Evolutionary conservation across 202 grass and related monocot genomes (phyloP), one percentile per base, ranked within the genome.

Genomic region (Carex sylvatica): DNA sequence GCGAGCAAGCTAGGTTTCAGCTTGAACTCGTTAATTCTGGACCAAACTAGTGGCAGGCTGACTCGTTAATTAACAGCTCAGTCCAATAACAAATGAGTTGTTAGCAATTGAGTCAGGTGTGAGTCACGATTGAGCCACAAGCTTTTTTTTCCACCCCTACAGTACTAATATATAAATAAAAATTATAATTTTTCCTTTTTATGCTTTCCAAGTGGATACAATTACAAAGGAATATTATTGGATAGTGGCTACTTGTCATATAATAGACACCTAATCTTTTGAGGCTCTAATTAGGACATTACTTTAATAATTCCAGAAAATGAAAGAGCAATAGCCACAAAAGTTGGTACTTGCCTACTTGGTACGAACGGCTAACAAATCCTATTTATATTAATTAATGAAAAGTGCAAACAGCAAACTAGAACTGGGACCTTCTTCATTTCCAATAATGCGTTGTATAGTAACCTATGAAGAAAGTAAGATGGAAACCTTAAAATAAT

Each of bases 311-410:
- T 76, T 33, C 14, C 47, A 30, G 56, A 9, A 33, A 33, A 36
- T 12, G 59, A 19, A 19, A 77, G 52, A 7, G 16, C 74, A 56
- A 20, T 77, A 77, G 20, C 74, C 18, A 30, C 28, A 77, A 59
- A 77, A 77, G 74, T 59, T 33, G 74, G 26, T 77, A 19, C 53
- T n/a, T n/a, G n/a, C n/a, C n/a, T n/a, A n/a, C n/a, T n/a, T n/a
- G n/a, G 26, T 77, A 19, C 53, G 2, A 77, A 38, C 53, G 53
- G 74, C 74, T 77, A 77, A 77, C 53, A 59, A 77, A 77, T 59
- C 69, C 11, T 51, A 51, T 26, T 72, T 22, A 0, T 51, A 51
- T 12, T 59, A 5, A 35, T 59, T 38, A 20, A 58, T 77, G 52
- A 59, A 22, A 58, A 77, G 30, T 77, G n/a, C n/a, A n/a, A n/a